Evolutionary conservation across 345 rosid species (phyloP).

Genomic region (Eucalyptus regnans): DNA sequence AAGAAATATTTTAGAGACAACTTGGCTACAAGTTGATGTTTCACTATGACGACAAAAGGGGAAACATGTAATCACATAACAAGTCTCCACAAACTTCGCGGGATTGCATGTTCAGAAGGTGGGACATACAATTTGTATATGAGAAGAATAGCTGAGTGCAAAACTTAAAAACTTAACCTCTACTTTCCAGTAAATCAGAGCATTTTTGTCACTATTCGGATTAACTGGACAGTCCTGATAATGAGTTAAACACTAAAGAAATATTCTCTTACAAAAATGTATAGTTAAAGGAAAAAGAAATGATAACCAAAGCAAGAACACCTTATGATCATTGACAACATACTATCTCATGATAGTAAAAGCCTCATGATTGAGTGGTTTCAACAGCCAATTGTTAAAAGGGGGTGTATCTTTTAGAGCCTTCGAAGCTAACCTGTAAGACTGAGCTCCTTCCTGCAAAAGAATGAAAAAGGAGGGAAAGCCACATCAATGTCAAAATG

Average conservation of each 20-base stretch:
- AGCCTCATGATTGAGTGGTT: constrained; percentile 27
- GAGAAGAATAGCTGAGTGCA: neutral
- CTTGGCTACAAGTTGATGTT: neutral
- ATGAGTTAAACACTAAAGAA: neutral
- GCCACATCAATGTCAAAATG: neutral
- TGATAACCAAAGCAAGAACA: neutral
- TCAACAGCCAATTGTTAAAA: constrained; percentile 37
- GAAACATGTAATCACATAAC: neutral
- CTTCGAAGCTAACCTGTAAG: constrained; percentile 27
- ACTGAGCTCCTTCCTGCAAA: constrained; percentile 50
- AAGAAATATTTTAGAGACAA: neutral
- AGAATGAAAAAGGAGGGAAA: neutral
- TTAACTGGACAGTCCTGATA: neutral
- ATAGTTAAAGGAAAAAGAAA: neutral
- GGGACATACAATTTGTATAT: neutral
- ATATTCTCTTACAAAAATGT: neutral
- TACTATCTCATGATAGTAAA: constrained; percentile 4
- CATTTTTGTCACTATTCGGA: neutral
- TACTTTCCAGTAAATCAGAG: neutral
- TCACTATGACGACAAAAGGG: neutral
- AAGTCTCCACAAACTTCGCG: neutral
- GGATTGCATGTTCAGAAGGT: neutral
- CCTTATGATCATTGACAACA: neutral
- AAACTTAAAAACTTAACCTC: neutral
- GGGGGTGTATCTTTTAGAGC: constrained; percentile 22